These are phyloP conservation scores for Emergomyces pasteurianus DNA, from an alignment of 2,329 filamentous ascomycete species.

Conservation along the genomic window DNA sequence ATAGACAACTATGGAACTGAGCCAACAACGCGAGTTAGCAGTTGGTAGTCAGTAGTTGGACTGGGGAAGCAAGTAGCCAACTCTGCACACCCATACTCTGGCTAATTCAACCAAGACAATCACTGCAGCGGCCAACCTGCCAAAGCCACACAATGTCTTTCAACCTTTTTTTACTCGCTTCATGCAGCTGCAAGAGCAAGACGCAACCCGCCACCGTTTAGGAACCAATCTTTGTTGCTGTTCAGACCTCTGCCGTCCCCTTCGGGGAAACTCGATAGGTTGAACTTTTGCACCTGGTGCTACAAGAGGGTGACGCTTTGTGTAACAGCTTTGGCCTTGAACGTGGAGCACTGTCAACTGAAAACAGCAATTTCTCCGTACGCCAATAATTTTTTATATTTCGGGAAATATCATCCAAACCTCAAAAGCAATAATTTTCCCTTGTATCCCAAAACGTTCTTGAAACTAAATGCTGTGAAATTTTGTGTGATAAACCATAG, in stretches of 20 bases:
- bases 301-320: background rate
- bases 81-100: background rate
- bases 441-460: background rate
- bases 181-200: background rate
- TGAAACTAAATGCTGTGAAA: background rate
- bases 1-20: background rate
- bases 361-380: background rate
- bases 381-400: background rate
- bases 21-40: background rate
- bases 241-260: background rate
- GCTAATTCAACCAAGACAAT: background rate
- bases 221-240: background rate
- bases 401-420: background rate
- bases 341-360: background rate
- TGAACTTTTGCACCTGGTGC: background rate
- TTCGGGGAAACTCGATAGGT: background rate
- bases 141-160: background rate
- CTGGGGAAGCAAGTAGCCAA: background rate
- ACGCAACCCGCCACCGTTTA: background rate
- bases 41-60: background rate
- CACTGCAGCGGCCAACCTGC: background rate
- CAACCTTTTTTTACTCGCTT: background rate
- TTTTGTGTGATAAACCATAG: background rate
- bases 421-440: background rate
- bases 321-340: background rate